Percentiles rank a stretch among this genome's conserved stretches.
phyloP scores from a whole-genome alignment of 495 filamentous ascomycete species.

The Aspergillus steynii region DNA sequence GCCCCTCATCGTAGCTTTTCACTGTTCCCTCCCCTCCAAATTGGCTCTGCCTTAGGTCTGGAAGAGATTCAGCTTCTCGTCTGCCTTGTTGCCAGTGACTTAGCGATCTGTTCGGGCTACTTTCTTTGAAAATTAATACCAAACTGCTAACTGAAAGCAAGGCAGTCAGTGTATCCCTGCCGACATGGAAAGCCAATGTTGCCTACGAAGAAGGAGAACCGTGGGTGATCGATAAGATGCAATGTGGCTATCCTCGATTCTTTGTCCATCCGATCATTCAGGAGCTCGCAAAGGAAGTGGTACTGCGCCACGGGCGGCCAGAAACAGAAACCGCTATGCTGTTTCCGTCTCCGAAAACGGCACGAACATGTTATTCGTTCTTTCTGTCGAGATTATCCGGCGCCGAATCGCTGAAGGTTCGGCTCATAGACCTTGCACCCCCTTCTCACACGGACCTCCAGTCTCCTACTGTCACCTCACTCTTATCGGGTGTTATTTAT shows the following conservation, averaged over 20 bases:
- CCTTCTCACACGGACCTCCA: slow-evolving; percentile 39
- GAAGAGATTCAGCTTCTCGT: not conserved
- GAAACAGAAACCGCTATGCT: slow-evolving; percentile 69
- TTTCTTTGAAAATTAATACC: slow-evolving; percentile 1
- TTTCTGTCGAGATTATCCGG: slow-evolving; percentile 57
- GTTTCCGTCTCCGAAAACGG: slow-evolving; percentile 70
- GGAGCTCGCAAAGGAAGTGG: slow-evolving; percentile 66
- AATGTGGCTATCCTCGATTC: slow-evolving; percentile 92
- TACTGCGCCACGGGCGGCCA: slow-evolving; percentile 60
- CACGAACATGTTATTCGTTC: slow-evolving; percentile 70
- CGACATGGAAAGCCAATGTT: slow-evolving; percentile 88
- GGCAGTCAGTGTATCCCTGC: slow-evolving; percentile 95
- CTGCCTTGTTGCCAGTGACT: not conserved
- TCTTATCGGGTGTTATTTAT: slow-evolving; percentile 74
- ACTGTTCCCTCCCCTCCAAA: too few relatives aligned
- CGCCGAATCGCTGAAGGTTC: slow-evolving; percentile 49
- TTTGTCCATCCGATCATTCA: slow-evolving; percentile 87
- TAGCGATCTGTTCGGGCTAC: not conserved
- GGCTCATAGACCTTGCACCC: slow-evolving; percentile 66
- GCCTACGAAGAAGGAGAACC: slow-evolving; percentile 90
- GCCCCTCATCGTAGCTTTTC: slow-evolving; percentile 16
- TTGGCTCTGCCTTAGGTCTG: not conserved
- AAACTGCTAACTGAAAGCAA: slow-evolving; percentile 32
- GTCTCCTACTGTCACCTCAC: slow-evolving; percentile 39
- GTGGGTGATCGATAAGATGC: slow-evolving; percentile 82